These are phyloP conservation scores for Capsicum chinense DNA, from an alignment of 257 asterid genomes.

Conservation along the genomic window DNA sequence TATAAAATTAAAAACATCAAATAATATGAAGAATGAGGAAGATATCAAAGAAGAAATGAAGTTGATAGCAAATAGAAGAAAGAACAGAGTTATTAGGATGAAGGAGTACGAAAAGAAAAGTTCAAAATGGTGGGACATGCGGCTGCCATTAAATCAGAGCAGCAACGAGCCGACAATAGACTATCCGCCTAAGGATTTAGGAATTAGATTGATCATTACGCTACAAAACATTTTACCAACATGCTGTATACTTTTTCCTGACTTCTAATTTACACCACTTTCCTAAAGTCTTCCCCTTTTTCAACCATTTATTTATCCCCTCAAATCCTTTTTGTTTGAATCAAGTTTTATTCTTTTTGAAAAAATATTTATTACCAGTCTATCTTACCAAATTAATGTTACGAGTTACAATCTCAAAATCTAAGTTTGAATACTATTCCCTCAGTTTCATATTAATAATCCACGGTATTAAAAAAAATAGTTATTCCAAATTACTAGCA, in stretches of 20 bases:
- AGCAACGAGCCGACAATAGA: background rate
- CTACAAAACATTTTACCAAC: background rate
- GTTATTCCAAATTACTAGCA: no score
- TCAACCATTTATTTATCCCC: background rate
- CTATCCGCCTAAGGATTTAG: background rate
- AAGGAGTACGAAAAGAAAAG: background rate
- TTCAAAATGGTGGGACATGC: background rate
- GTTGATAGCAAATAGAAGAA: background rate
- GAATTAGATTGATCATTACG: background rate
- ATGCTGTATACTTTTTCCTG: background rate
- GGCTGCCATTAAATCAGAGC: background rate
- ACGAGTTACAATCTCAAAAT: no score
- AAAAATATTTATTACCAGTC: no score
- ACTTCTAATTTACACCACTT: constrained; percentile 1
- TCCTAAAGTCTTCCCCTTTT: constrained; percentile 1
- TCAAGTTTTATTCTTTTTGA: no score
- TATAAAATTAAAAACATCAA: background rate
- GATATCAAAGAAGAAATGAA: background rate
- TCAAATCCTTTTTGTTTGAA: no score
- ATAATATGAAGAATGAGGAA: background rate
- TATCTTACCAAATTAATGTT: no score
- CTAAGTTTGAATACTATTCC: no score
- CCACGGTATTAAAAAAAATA: no score
- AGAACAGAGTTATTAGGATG: background rate
- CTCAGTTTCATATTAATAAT: no score